A percentile compares a stretch with the other conserved stretches of the same genome.
Conservation (phyloP, 1,139 yeast genomes). For the Meyerozyma smithsonii region DNA sequence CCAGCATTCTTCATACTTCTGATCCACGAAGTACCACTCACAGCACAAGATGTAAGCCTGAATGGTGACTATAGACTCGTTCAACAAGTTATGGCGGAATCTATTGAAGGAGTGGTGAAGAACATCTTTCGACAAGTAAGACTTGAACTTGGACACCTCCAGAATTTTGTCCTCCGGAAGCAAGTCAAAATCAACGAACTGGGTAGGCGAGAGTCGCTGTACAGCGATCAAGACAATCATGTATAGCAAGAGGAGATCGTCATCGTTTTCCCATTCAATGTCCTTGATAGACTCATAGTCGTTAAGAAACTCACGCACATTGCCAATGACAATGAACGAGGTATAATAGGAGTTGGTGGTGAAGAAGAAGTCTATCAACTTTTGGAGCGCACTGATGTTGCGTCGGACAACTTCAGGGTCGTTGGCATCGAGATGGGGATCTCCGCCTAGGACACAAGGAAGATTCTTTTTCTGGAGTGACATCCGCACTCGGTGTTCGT, state of each 20-base stretch:
- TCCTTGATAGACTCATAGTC: constrained; percentile 25
- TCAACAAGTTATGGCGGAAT: constrained; percentile 41
- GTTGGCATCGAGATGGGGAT: constrained; percentile 1
- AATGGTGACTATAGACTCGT: constrained; percentile 44
- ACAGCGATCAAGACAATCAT: constrained; percentile 41
- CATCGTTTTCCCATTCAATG: constrained; percentile 46
- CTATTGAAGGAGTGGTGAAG: constrained; percentile 34
- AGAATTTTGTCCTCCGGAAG: constrained; percentile 12
- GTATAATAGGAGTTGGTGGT: constrained; percentile 25
- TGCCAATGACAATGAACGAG: constrained; percentile 26
- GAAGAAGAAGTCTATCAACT: constrained; percentile 31
- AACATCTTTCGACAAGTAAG: constrained; percentile 25
- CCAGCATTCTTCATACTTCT: constrained; percentile 48
- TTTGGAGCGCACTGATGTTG: constrained; percentile 16
- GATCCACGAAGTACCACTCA: constrained; percentile 46
- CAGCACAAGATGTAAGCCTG: constrained; percentile 48
- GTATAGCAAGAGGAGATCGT: constrained; percentile 42
- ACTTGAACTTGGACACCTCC: constrained; percentile 19
- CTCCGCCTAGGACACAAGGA: constrained; percentile 9
- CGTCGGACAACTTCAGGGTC: background rate
- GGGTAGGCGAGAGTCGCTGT: constrained; percentile 35
- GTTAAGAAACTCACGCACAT: constrained; percentile 26
- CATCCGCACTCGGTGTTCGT: constrained; percentile 4
- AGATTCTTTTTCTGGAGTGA: constrained; percentile 7
- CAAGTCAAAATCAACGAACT: constrained; percentile 24